Conservation (phyloP, 768 basidiomycete genomes). For the Tremella fuciformis region DNA sequence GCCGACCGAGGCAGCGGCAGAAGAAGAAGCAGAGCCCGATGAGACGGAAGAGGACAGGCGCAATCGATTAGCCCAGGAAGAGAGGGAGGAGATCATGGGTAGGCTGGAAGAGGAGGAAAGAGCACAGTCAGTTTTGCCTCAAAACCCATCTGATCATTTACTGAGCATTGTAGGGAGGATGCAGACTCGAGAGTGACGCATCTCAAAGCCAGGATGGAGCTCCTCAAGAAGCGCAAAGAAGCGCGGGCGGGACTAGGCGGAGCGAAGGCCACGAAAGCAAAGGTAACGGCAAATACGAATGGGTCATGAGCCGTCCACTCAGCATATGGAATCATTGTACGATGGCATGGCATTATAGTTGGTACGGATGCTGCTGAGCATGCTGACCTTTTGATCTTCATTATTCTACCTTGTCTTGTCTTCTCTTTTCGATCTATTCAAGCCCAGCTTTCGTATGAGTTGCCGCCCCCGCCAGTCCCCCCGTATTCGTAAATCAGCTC, state of each 20-base stretch:
- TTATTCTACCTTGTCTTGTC: too few species aligned
- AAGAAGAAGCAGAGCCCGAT: conserved; percentile 32
- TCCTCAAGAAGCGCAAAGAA: conserved; percentile 40
- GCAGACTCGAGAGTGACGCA: conserved; percentile 37
- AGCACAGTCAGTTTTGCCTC: conserved; percentile 43
- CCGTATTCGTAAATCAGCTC: too few species aligned
- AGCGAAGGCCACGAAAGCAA: neutral
- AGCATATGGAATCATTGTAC: too few species aligned
- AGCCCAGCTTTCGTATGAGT: too few species aligned
- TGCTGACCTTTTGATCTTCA: too few species aligned
- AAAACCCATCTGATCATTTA: neutral
- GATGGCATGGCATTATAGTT: too few species aligned
- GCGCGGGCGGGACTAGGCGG: conserved; percentile 12
- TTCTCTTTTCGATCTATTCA: too few species aligned
- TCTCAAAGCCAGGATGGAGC: conserved; percentile 44
- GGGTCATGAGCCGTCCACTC: too few species aligned
- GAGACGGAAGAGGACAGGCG: conserved; percentile 43
- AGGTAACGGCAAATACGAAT: neutral
- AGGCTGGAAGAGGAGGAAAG: conserved; percentile 48
- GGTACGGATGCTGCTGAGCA: too few species aligned
- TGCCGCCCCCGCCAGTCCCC: too few species aligned
- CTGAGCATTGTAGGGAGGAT: conserved; percentile 36
- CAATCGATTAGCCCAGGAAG: conserved; percentile 37
- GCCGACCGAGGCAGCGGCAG: conserved; percentile 16
- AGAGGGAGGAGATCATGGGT: conserved; percentile 49